Percentiles rank a stretch among this genome's conserved stretches.
phyloP scores from a whole-genome alignment of 352 stramenopile genomes.

The Globisporangium acanthophoron region DNA sequence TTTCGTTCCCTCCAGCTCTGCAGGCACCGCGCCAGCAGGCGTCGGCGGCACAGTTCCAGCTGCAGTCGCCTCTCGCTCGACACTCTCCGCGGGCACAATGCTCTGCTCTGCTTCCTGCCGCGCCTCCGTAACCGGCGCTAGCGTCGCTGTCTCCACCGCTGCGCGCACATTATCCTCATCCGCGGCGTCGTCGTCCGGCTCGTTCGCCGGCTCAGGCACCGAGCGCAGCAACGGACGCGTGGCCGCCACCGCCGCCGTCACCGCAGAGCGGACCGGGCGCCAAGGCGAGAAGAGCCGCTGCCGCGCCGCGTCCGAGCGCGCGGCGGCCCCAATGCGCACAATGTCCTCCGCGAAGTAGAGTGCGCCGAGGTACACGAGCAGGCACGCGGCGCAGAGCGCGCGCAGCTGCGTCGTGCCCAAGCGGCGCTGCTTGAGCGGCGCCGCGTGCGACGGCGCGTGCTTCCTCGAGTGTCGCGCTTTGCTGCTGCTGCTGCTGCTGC shows the following conservation, averaged over 20 bases:
- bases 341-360: slow-evolving; percentile 16
- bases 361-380: slow-evolving; percentile 14
- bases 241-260: slow-evolving; percentile 1
- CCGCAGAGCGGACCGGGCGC: slow-evolving; percentile 14
- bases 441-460: not conserved
- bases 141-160: not conserved
- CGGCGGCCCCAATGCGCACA: slow-evolving; percentile 9
- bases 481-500: not conserved
- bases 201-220: not conserved
- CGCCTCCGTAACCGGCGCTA: not conserved
- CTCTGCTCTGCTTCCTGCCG: not conserved
- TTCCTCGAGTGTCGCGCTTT: not conserved
- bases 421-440: slow-evolving; percentile 3
- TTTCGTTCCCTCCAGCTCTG: not conserved
- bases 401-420: slow-evolving; percentile 17
- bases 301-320: slow-evolving; percentile 12
- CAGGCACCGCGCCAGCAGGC: not conserved
- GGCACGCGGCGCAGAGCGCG: slow-evolving; percentile 13
- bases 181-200: not conserved
- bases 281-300: slow-evolving; percentile 14
- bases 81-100: not conserved
- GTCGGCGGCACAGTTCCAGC: not conserved
- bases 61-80: not conserved
- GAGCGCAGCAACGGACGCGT: not conserved
- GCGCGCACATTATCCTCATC: not conserved